Evolutionary conservation across 148 eudicot genomes (phyloP), one percentile per base, ranked within the genome.

Genomic region (Chenopodium formosanum): DNA sequence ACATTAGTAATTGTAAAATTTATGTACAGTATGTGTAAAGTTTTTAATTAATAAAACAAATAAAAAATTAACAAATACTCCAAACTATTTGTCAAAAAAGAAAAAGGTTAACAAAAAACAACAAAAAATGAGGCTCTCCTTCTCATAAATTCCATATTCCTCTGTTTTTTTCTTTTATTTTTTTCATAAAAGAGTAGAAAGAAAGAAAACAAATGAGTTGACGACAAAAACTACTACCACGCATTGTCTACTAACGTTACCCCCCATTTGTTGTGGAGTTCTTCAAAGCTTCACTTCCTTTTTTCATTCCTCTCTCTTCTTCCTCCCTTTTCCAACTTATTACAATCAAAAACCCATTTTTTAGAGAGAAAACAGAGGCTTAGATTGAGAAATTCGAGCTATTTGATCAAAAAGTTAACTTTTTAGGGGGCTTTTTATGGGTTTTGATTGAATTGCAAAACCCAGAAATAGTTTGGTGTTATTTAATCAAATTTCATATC

Each of bases 141-240:
- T 86, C 90, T 84, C 89, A 89, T 83, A 87, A 90, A 91, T 88
- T 89, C 97, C 90, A 92, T 92, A 87, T 91, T 91, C 92, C 88
- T 85, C 81, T 85, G 86, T 73, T 80, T 77, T 73, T 17, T 76
- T 22, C 4, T 2, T 44, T 7, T 4, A 14, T 0, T 40, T 40
- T 40, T 40, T 40, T 40, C 44, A 40, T 40, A 40, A 44, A n/a
- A 71, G 81, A 79, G 75, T 11, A 48, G 29, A 69, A 17, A 56
- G 34, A 70, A 48, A 66, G 75, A 83, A 75, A 80, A 81, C 84
- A 84, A 90, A 89, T 77, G 79, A 81, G 64, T 86, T 85, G 76
- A 84, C 88, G 94, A 90, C 97, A 91, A 92, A 92, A 83, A 74
- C 86, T 34, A 73, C 84, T 84, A 84, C 84, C 92, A 86, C 87